A percentile compares a stretch with the other conserved stretches of the same genome.
phyloP scores from a whole-genome alignment of 2,329 filamentous ascomycete genomes.

The Tolypocladium cylindrosporum region DNA sequence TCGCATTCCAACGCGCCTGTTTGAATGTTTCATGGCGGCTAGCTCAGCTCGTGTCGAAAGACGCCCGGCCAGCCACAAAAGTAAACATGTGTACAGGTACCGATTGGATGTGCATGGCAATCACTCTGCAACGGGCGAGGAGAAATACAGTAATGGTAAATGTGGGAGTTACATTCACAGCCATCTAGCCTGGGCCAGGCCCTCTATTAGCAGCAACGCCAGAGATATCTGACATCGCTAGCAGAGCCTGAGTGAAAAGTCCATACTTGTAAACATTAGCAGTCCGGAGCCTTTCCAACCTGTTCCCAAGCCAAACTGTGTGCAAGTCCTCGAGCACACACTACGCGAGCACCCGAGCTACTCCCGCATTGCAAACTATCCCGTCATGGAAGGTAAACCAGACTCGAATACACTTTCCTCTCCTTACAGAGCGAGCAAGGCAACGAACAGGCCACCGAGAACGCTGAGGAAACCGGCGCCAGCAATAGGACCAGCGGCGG shows the following conservation, averaged over 20 bases:
- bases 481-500: conserved; percentile 15
- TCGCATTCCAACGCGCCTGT: conserved; percentile 9
- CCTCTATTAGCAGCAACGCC: neutral
- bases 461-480: conserved; percentile 28
- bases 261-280: neutral
- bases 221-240: neutral
- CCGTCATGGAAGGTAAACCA: conserved; percentile 13
- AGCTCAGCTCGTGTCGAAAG: neutral
- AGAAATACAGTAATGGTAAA: neutral
- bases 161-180: neutral
- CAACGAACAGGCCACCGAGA: conserved; percentile 29
- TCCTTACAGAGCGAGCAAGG: conserved; percentile 32
- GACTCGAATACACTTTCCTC: neutral
- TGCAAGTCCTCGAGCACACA: conserved; percentile 12
- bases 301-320: conserved; percentile 18
- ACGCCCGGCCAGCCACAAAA: neutral
- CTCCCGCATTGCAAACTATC: conserved; percentile 9
- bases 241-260: neutral
- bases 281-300: conserved; percentile 6
- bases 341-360: conserved; percentile 11
- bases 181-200: neutral
- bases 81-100: neutral
- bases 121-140: neutral
- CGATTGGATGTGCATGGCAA: neutral
- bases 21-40: neutral